A percentile compares a stretch with the other conserved stretches of the same genome.
These are phyloP conservation scores for Leishmania lainsoni DNA, from an alignment of 208 protist species.

Conservation along the genomic window DNA sequence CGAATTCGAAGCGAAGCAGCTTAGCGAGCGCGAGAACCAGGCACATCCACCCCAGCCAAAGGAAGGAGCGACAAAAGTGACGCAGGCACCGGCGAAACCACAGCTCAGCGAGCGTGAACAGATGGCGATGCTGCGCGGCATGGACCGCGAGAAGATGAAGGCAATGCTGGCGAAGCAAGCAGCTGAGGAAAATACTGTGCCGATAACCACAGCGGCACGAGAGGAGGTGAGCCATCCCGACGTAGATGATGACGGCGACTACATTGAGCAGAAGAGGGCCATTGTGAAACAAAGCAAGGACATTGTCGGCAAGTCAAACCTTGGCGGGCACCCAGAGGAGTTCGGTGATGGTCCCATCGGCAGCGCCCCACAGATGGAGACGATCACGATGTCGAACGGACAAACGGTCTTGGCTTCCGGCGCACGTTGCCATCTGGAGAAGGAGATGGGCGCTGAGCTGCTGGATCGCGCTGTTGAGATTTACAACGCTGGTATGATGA, in stretches of 20 bases:
- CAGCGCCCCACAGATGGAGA: slow-evolving; percentile 63
- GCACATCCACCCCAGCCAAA: neutral
- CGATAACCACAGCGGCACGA: slow-evolving; percentile 15
- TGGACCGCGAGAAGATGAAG: slow-evolving; percentile 85
- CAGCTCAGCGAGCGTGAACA: slow-evolving; percentile 84
- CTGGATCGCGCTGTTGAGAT: slow-evolving; percentile 76
- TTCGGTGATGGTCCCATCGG: slow-evolving; percentile 73
- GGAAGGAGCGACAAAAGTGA: slow-evolving; percentile 7
- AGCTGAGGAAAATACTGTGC: slow-evolving; percentile 28
- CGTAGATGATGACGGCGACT: slow-evolving; percentile 86
- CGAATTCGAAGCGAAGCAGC: slow-evolving; percentile 73
- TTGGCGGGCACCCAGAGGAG: slow-evolving; percentile 85
- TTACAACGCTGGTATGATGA: slow-evolving; percentile 69
- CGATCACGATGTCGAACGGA: slow-evolving; percentile 69
- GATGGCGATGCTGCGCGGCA: slow-evolving; percentile 89
- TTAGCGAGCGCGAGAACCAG: slow-evolving; percentile 21
- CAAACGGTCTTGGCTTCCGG: slow-evolving; percentile 54
- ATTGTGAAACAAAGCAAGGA: slow-evolving; percentile 77
- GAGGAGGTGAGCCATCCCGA: slow-evolving; percentile 47
- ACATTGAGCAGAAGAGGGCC: slow-evolving; percentile 84
- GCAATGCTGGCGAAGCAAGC: slow-evolving; percentile 81
- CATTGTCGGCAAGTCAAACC: slow-evolving; percentile 76
- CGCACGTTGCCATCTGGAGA: slow-evolving; percentile 65
- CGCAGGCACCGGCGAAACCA: slow-evolving; percentile 32
- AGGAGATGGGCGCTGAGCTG: slow-evolving; percentile 64